Evolutionary conservation across 495 filamentous ascomycete genomes (phyloP), one percentile per base, ranked within the genome.

Genomic region (Pyronema omphalodes): DNA sequence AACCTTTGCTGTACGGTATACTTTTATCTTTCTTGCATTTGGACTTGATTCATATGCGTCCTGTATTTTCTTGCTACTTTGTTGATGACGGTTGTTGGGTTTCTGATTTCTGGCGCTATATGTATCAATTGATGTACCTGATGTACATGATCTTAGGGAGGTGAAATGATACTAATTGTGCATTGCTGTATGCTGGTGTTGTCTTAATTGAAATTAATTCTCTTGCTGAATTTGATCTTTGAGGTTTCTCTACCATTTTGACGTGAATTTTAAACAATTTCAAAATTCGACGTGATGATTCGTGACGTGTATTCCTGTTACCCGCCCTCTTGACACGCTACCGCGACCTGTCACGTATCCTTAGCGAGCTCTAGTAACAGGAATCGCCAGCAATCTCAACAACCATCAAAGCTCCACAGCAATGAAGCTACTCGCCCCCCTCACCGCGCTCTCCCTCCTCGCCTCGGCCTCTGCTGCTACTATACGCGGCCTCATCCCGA

Each of bases 401-500:
- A 9, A 54, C n/a, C 29, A 9, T 12, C 14, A n/a, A 15, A 50
- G 15, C 49, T 23, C 12, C 41, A 53, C 47, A 17, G 44, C 1
- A 36, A 63, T 63, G 61, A 63, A 59, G 51, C 44, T 65, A 51
- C 36, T 18, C 50, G 9, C 53, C 54, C 37, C 44, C 9, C 46
- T 60, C 53, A 15, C 52, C n/a, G 44, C 59, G 6, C 40, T 57
- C 3, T 49, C 58, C 45, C 48, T 60, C 9, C 54, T 66, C 46
- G 37, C 56, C 51, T 44, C 60, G 17, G 52, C 51, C 44, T 51
- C 59, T 11, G 58, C 60, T 19, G 56, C 59, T 44, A 47, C 53
- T 39, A 45, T 60, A 40, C 43, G 51, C 39, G 56, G 63, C 49
- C 36, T 58, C 49, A 58, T 64, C 59, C 37, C 44, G 12, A 51